Percentiles rank a stretch among this genome's conserved stretches.
Evolutionary conservation across 345 rosid genomes (phyloP).

Genomic region (Dimocarpus longan): DNA sequence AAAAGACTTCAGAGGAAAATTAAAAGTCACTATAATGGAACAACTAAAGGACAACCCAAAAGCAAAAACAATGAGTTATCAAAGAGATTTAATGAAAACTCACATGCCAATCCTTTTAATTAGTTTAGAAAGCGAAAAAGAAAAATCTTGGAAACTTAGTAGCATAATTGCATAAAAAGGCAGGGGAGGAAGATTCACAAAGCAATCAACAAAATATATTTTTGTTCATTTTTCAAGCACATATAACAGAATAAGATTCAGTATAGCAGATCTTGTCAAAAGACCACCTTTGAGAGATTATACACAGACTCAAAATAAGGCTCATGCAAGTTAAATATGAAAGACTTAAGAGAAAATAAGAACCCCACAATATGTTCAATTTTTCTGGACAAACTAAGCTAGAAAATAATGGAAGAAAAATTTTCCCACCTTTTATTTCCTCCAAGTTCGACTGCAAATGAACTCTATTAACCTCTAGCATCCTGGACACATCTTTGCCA

Average conservation of each 20-base stretch:
- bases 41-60: constrained; percentile 9
- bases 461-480: constrained; percentile 66
- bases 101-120: neutral
- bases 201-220: no score
- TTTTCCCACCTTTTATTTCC: constrained; percentile 60
- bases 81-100: neutral
- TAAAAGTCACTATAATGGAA: neutral
- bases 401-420: neutral
- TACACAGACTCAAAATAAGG: neutral
- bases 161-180: neutral
- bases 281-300: neutral
- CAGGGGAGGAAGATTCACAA: no score
- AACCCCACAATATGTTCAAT: neutral
- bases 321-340: neutral
- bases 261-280: neutral
- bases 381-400: neutral
- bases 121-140: neutral
- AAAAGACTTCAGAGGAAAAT: neutral
- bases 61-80: neutral
- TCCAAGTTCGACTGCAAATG: constrained; percentile 55
- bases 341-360: neutral
- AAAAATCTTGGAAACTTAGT: neutral
- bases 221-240: no score
- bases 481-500: constrained; percentile 70
- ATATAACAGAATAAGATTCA: no score